Evolutionary conservation across 73 alveolate species (phyloP).

Genomic region (Diophrys sp.): DNA sequence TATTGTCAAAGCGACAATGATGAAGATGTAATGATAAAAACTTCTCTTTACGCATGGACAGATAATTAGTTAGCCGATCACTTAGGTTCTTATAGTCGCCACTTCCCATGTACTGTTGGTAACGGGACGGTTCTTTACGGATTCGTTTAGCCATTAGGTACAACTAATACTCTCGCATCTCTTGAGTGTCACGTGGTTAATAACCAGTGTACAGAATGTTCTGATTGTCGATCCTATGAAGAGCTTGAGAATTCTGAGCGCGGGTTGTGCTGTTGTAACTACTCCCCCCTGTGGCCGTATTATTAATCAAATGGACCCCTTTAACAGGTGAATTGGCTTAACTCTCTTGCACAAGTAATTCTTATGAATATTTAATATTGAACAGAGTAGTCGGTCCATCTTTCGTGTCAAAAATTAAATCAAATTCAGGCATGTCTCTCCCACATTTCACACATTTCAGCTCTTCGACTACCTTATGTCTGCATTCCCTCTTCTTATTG

Average conservation of each 20-base stretch:
- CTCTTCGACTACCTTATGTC: not conserved
- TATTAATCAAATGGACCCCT: too few species aligned
- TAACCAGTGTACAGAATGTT: not conserved
- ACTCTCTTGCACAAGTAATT: not conserved
- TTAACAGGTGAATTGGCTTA: too few species aligned
- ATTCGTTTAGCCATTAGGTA: not conserved
- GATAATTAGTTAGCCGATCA: not conserved
- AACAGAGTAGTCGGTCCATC: not conserved
- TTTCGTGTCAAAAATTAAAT: not conserved
- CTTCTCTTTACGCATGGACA: not conserved
- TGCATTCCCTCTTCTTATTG: not conserved
- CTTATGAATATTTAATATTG: not conserved
- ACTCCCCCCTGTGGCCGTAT: not conserved
- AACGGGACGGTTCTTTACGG: not conserved
- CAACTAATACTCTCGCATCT: slow-evolving; percentile 3
- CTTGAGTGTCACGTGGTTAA: not conserved
- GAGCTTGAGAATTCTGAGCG: not conserved
- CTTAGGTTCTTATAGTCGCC: not conserved
- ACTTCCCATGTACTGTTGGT: not conserved
- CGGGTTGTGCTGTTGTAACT: not conserved
- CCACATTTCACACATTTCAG: not conserved
- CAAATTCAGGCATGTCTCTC: not conserved
- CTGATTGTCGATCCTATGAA: not conserved
- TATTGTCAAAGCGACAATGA: too few species aligned
- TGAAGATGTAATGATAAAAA: too few species aligned